These are phyloP conservation scores for Leucocoprinus leucothites DNA, from an alignment of 768 basidiomycete species.

Conservation along the genomic window DNA sequence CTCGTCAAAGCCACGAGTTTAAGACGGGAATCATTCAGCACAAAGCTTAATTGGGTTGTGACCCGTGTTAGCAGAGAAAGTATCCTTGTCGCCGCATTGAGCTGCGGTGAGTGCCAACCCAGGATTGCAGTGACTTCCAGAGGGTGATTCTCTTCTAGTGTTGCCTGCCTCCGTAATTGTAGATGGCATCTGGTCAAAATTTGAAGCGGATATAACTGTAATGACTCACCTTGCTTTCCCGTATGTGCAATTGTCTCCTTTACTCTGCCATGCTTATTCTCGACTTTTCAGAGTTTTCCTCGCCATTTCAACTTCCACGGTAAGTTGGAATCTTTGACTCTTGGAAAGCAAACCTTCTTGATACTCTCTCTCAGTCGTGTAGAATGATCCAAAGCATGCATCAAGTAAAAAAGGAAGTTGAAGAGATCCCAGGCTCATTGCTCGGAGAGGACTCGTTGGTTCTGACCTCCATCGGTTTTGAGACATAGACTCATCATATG, in stretches of 20 bases:
- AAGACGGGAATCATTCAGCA: too few species aligned
- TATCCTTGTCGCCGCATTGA: not conserved
- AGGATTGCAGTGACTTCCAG: not conserved
- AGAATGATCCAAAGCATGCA: constrained; percentile 13
- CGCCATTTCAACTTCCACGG: constrained; percentile 8
- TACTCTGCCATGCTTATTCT: not conserved
- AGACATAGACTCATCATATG: too few species aligned
- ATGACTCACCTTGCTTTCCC: constrained; percentile 9
- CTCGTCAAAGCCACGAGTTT: too few species aligned
- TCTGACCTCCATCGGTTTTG: too few species aligned
- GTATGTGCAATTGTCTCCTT: constrained; percentile 1
- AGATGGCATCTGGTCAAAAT: not conserved
- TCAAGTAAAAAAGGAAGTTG: too few species aligned
- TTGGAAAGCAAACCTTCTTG: not conserved
- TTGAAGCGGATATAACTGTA: not conserved
- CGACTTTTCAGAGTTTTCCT: not conserved
- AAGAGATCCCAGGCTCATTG: too few species aligned
- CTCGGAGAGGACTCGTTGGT: too few species aligned
- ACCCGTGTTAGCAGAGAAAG: not conserved
- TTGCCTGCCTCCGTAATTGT: not conserved
- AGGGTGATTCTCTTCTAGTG: not conserved
- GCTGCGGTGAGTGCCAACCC: not conserved
- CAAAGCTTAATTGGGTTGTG: too few species aligned
- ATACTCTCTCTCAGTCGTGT: constrained; percentile 1
- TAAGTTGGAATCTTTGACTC: not conserved